Percentiles rank a stretch among this genome's conserved stretches.
Evolutionary conservation across 2,329 filamentous ascomycete species (phyloP).

Genomic region (Sclerotinia sclerotiorum): DNA sequence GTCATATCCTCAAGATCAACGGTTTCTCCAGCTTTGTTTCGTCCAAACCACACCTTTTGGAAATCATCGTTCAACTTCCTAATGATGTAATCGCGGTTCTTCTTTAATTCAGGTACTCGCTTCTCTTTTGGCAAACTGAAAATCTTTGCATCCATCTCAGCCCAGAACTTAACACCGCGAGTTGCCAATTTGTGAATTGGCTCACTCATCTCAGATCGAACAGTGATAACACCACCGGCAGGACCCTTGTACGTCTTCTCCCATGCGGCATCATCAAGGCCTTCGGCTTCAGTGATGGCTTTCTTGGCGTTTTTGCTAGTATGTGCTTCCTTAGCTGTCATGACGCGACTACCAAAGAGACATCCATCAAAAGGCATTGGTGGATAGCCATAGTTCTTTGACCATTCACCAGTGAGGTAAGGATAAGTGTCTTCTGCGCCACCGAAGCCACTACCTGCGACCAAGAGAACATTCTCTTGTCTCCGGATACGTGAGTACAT

Average conservation of each 20-base stretch:
- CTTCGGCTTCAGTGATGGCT: conserved; percentile 82
- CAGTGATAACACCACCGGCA: conserved; percentile 91
- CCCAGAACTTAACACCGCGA: conserved; percentile 93
- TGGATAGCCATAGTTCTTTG: conserved; percentile 81
- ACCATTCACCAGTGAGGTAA: conserved; percentile 87
- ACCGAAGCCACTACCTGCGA: conserved; percentile 90
- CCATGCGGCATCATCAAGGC: conserved; percentile 80
- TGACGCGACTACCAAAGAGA: conserved; percentile 88
- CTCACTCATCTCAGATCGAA: conserved; percentile 98
- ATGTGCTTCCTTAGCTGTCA: conserved; percentile 90
- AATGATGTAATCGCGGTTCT: conserved; percentile 87
- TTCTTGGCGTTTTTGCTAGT: conserved; percentile 86
- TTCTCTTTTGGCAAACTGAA: conserved; percentile 93
- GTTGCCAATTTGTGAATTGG: conserved; percentile 99
- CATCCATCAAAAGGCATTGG: conserved; percentile 94
- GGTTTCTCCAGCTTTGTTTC: conserved; percentile 74
- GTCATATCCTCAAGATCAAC: conserved; percentile 96
- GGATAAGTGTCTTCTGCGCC: conserved; percentile 88
- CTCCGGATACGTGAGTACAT: conserved; percentile 90
- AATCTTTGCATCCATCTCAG: conserved; percentile 98
- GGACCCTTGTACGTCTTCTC: conserved; percentile 91
- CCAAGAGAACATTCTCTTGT: conserved; percentile 80
- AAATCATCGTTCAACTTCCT: conserved; percentile 94
- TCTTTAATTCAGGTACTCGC: conserved; percentile 81
- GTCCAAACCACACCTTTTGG: conserved; percentile 95